Conservation (phyloP, 371 early-diverging fungal genomes). For the Mucor saturninus region DNA sequence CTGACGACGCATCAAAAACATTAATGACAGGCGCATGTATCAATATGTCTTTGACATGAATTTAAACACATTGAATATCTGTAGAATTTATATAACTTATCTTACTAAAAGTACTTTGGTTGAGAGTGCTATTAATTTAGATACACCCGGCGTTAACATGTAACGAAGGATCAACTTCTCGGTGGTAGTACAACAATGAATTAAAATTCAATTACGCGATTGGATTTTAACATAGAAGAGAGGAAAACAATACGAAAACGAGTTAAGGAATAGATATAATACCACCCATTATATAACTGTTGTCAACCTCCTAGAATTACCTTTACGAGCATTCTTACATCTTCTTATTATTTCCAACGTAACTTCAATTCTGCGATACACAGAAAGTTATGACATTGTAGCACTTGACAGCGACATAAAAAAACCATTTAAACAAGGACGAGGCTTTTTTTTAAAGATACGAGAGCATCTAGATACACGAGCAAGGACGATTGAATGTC, state of each 20-base stretch:
- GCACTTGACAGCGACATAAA: background rate
- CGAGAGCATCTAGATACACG: slow-evolving; percentile 11
- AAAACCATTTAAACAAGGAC: background rate
- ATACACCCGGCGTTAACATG: too few relatives aligned
- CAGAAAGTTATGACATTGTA: slow-evolving; percentile 12
- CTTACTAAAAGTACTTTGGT: too few relatives aligned
- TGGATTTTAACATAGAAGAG: background rate
- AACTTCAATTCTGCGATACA: slow-evolving; percentile 6
- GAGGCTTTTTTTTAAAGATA: background rate
- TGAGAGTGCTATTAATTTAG: too few relatives aligned
- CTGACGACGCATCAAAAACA: too few relatives aligned
- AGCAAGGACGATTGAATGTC: slow-evolving; percentile 12
- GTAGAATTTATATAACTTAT: too few relatives aligned
- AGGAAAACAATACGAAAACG: background rate
- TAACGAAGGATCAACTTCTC: too few relatives aligned
- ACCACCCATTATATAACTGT: background rate
- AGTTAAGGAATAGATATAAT: background rate
- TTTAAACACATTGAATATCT: background rate
- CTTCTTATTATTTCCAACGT: slow-evolving; percentile 5
- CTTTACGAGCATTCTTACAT: slow-evolving; percentile 14
- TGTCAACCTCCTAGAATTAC: slow-evolving; percentile 19
- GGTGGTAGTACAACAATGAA: too few relatives aligned
- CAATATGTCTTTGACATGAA: background rate
- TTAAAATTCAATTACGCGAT: slow-evolving; percentile 1
- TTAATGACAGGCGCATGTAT: too few relatives aligned